Evolutionary conservation across 768 basidiomycete species (phyloP), one percentile per base, ranked within the genome.

Genomic region (Calocera cornea): DNA sequence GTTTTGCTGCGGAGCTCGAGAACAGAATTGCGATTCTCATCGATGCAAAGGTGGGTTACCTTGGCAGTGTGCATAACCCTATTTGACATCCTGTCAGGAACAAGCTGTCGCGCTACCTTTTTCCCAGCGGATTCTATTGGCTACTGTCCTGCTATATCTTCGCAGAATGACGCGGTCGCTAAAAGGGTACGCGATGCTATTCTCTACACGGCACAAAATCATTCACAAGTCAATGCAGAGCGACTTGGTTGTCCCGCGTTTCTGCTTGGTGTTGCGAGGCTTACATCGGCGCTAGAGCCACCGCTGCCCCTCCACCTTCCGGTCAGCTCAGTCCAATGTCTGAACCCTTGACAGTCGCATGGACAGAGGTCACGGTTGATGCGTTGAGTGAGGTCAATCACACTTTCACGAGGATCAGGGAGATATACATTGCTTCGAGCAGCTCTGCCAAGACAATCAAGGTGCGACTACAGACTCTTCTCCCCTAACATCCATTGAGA

Each of bases 81-180:
- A 19, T 24, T 64, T 22, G 17, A 22, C 34, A 27, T n/a, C 8
- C 40, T 8, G 34, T 10, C 69, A 90, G 88, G 89, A 90, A 74
- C 79, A 79, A 71, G 78, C 75, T 0, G 71, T 73, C 12, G 71
- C 80, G 19, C 73, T 87, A 3, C 83, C 88, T 1, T 77, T 81
- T 2, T 83, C 85, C 0, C 85, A 87, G 54, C 77, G 87, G 34
- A 76, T 85, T 64, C 76, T 90, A 27, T 80, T 88, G 65, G 82
- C 81, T 67, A 78, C 83, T 22, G 75, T 92, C 5, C 83, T 90
- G 64, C 79, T 83, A 1, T 86, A 89, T 72, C 82, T 88, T 38
- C 78, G 89, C 65, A 75, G 88, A 3, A 71, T 87, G 5, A 86
- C 84, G 0, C 80, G 83, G 64, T 88, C 87, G 0, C 73, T 86